phyloP scores from a whole-genome alignment of 805 yeast genomes.

The Starmera caribaea region DNA sequence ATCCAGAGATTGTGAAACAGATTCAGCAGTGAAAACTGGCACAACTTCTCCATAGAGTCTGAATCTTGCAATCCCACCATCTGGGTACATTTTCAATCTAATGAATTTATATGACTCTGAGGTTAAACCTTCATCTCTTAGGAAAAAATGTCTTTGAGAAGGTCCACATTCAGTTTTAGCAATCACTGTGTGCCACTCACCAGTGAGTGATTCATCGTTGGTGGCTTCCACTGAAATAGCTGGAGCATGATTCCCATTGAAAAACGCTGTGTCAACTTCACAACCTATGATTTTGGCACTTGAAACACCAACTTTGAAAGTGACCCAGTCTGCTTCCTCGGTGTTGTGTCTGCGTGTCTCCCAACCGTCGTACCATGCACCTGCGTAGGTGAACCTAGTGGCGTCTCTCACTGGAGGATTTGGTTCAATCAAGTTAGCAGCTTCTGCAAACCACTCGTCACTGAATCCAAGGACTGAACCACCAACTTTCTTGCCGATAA shows the following conservation, averaged over 20 bases:
- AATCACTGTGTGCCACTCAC: slow-evolving; percentile 65
- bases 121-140: slow-evolving; percentile 48
- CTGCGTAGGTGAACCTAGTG: slow-evolving; percentile 68
- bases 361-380: slow-evolving; percentile 99
- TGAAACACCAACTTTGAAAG: slow-evolving; percentile 74
- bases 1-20: slow-evolving; percentile 36
- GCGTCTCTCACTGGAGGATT: slow-evolving; percentile 74
- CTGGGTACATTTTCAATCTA: slow-evolving; percentile 88
- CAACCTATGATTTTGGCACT: slow-evolving; percentile 72
- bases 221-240: slow-evolving; percentile 75
- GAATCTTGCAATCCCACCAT: slow-evolving; percentile 96
- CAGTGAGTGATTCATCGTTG: slow-evolving; percentile 23
- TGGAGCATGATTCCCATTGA: slow-evolving; percentile 95
- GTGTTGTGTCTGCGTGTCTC: slow-evolving; percentile 92
- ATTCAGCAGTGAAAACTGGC: slow-evolving; percentile 46
- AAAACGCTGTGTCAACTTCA: slow-evolving; percentile 89
- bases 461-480: slow-evolving; percentile 61
- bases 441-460: slow-evolving; percentile 95
- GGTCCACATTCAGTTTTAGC: slow-evolving; percentile 81
- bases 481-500: slow-evolving; percentile 77
- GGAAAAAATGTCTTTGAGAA: slow-evolving; percentile 73
- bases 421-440: slow-evolving; percentile 77
- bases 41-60: slow-evolving; percentile 78
- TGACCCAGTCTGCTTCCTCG: slow-evolving; percentile 80
- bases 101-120: slow-evolving; percentile 61